Evolutionary conservation across 768 basidiomycete genomes (phyloP).

Genomic region (Austroboletus eburneus): DNA sequence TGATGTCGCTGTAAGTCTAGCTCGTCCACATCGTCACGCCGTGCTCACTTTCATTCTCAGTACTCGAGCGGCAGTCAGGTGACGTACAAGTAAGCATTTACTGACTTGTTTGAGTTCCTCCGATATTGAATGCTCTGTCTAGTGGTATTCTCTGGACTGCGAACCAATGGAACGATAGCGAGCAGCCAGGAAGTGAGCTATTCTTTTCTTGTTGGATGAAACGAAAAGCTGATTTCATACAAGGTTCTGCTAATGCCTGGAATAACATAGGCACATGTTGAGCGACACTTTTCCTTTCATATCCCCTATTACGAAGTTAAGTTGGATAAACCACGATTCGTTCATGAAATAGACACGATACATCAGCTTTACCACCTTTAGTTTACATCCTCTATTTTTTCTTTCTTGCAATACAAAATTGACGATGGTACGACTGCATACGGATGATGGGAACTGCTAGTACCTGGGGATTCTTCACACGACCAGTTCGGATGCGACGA

Average conservation of each 20-base stretch:
- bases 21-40: background rate
- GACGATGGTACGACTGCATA: background rate
- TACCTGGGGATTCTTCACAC: too few species aligned
- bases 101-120: background rate
- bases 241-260: conserved; percentile 53
- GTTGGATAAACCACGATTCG: background rate
- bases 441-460: background rate
- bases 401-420: background rate
- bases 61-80: conserved; percentile 41
- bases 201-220: background rate
- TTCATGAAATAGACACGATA: background rate
- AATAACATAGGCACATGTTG: conserved; percentile 30
- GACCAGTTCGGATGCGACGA: too few species aligned
- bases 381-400: background rate
- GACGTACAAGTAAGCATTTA: conserved; percentile 35
- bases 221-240: background rate
- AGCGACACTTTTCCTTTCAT: background rate
- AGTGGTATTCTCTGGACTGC: conserved; percentile 48
- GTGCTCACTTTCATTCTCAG: conserved; percentile 20
- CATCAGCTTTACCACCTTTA: background rate
- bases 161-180: conserved; percentile 42
- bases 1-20: conserved; percentile 31
- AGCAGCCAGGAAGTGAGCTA: conserved; percentile 28
- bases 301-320: background rate
- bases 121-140: background rate